Conservation (phyloP, 768 basidiomycete species). For the Dioszegia aurantiaca region DNA sequence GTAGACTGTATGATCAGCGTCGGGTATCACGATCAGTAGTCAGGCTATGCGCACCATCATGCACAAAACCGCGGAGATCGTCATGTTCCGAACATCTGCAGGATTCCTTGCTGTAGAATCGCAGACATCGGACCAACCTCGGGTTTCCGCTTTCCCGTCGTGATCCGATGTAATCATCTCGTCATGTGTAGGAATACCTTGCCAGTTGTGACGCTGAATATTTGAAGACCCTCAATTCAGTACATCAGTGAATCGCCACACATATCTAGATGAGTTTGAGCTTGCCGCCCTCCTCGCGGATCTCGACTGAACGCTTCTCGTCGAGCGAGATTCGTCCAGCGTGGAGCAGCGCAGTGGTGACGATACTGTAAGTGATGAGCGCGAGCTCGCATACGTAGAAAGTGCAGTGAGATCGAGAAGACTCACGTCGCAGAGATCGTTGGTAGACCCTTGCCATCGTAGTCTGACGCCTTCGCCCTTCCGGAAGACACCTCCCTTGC, state of each 20-base stretch:
- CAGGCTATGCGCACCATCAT: too few relatives aligned
- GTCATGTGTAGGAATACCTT: too few relatives aligned
- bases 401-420: slow-evolving; percentile 59
- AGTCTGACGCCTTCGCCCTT: slow-evolving; percentile 64
- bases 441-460: slow-evolving; percentile 74
- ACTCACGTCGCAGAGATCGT: slow-evolving; percentile 81
- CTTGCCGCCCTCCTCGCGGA: slow-evolving; percentile 60
- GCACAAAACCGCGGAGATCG: too few relatives aligned
- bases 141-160: too few relatives aligned
- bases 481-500: slow-evolving; percentile 74
- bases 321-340: slow-evolving; percentile 87
- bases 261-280: slow-evolving; percentile 31
- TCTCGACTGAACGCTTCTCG: slow-evolving; percentile 78
- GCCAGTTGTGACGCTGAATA: neutral
- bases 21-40: too few relatives aligned
- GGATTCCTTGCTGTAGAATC: too few relatives aligned
- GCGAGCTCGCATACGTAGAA: neutral
- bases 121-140: too few relatives aligned
- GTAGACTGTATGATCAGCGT: too few relatives aligned
- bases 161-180: too few relatives aligned
- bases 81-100: too few relatives aligned
- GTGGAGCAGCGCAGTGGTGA: slow-evolving; percentile 62
- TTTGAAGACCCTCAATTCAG: neutral
- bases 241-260: neutral
- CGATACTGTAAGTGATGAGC: slow-evolving; percentile 13